phyloP scores from a whole-genome alignment of 2,329 filamentous ascomycete genomes.

The Torrubiella hemipterigena region DNA sequence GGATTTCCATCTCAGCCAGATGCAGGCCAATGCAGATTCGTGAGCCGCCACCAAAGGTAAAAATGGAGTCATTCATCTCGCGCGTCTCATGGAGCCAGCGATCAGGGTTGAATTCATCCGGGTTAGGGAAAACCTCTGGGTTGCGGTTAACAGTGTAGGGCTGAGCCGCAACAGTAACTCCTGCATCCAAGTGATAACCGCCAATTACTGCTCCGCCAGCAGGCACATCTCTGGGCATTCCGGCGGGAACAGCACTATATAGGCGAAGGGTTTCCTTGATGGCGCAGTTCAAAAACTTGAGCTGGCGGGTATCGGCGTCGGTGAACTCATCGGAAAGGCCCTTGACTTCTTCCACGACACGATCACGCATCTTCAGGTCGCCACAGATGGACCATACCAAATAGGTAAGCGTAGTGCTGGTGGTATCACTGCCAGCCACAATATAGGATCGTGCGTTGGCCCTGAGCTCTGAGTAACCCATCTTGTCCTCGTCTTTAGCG shows the following conservation, averaged over 20 bases:
- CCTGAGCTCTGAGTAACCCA: conserved; percentile 19
- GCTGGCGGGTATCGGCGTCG: conserved; percentile 10
- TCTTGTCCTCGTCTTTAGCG: conserved; percentile 16
- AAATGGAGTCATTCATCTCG: conserved; percentile 33
- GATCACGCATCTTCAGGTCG: conserved; percentile 14
- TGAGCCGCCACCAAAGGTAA: conserved; percentile 41
- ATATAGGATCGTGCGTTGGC: conserved; percentile 31
- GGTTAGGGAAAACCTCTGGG: conserved; percentile 24
- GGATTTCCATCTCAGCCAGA: conserved; percentile 42
- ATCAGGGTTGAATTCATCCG: conserved; percentile 19
- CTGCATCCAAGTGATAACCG: conserved; percentile 26
- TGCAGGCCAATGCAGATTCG: conserved; percentile 43
- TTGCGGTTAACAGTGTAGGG: conserved; percentile 35
- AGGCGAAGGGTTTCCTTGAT: conserved; percentile 33
- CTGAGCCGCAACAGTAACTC: conserved; percentile 27
- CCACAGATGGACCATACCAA: conserved; percentile 26
- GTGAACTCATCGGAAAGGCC: conserved; percentile 16
- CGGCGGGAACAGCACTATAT: conserved; percentile 25
- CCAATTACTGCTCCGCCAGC: conserved; percentile 22
- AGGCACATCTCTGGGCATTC: conserved; percentile 27
- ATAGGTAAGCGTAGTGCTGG: conserved; percentile 36
- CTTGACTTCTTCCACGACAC: conserved; percentile 22
- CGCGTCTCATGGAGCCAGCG: conserved; percentile 23
- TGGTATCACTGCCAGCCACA: conserved; percentile 39
- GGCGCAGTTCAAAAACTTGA: conserved; percentile 28